Percentiles rank a stretch among this genome's conserved stretches.
These are phyloP conservation scores for Prosopis cineraria DNA, from an alignment of 306 rosid species.

Conservation along the genomic window DNA sequence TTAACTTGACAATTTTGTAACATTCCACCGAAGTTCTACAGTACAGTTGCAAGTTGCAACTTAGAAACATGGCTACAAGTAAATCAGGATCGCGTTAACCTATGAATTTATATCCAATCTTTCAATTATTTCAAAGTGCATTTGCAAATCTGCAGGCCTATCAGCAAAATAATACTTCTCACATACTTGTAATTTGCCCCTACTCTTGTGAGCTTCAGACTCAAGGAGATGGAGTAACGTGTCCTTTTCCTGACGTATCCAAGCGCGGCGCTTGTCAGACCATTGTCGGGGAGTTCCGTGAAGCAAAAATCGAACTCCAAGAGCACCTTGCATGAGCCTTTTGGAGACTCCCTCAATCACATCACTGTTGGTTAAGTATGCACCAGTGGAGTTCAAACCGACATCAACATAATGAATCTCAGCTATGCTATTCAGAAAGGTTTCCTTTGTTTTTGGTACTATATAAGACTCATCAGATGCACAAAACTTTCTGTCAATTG, in stretches of 20 bases:
- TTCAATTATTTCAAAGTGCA: conserved; percentile 90
- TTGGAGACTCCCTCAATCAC: conserved; percentile 57
- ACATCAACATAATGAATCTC: conserved; percentile 89
- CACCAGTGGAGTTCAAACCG: conserved; percentile 75
- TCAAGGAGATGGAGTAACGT: conserved; percentile 56
- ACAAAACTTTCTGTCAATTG: conserved; percentile 1
- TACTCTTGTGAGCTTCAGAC: conserved; percentile 51
- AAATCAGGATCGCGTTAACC: conserved; percentile 7
- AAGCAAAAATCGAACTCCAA: conserved; percentile 56
- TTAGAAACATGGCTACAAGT: neutral
- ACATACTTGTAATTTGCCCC: conserved; percentile 49
- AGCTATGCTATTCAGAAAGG: conserved; percentile 59
- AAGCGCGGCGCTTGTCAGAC: conserved; percentile 61
- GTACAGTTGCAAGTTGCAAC: neutral
- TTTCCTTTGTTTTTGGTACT: conserved; percentile 54
- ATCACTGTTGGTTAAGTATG: conserved; percentile 61
- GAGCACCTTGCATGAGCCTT: conserved; percentile 42
- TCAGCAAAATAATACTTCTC: conserved; percentile 66
- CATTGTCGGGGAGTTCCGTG: conserved; percentile 97
- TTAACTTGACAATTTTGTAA: neutral
- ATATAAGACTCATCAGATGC: conserved; percentile 34
- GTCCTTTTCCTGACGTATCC: conserved; percentile 72
- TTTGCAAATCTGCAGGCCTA: conserved; percentile 65
- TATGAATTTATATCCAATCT: conserved; percentile 52
- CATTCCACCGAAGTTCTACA: conserved; percentile 7